Evolutionary conservation across 2,329 filamentous ascomycete species (phyloP).

Genomic region (Chrysosporium queenslandicum): DNA sequence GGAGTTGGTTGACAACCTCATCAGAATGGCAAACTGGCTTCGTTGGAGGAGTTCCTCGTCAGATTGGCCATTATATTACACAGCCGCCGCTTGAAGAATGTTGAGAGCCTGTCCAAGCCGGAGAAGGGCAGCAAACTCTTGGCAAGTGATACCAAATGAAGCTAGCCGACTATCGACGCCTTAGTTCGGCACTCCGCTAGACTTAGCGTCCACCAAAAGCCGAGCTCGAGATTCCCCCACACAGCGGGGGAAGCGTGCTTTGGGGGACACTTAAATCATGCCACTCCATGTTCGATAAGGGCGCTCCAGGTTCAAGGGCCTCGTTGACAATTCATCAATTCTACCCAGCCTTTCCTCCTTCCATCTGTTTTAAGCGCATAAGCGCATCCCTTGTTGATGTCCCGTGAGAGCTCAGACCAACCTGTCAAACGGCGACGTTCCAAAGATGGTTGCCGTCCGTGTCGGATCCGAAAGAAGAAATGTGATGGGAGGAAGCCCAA

Average conservation of each 20-base stretch:
- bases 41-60: no score
- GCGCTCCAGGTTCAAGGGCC: not conserved
- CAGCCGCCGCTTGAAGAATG: not conserved
- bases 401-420: constrained; percentile 2
- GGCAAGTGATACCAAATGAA: not conserved
- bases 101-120: not conserved
- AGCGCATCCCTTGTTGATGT: not conserved
- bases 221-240: not conserved
- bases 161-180: not conserved
- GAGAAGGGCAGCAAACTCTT: not conserved
- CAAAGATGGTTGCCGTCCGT: constrained; percentile 13
- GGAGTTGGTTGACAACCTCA: no score
- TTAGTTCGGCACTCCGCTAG: not conserved
- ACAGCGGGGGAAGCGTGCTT: not conserved
- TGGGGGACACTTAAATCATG: not conserved
- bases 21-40: no score
- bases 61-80: no score
- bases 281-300: not conserved
- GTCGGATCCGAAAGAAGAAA: constrained; percentile 13
- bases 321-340: not conserved
- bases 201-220: not conserved
- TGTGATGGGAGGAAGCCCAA: constrained; percentile 12
- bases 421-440: constrained; percentile 9
- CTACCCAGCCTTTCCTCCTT: not conserved
- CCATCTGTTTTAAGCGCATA: not conserved